Conservation (phyloP, 2,329 filamentous ascomycete genomes). For the Fusarium graminum region DNA sequence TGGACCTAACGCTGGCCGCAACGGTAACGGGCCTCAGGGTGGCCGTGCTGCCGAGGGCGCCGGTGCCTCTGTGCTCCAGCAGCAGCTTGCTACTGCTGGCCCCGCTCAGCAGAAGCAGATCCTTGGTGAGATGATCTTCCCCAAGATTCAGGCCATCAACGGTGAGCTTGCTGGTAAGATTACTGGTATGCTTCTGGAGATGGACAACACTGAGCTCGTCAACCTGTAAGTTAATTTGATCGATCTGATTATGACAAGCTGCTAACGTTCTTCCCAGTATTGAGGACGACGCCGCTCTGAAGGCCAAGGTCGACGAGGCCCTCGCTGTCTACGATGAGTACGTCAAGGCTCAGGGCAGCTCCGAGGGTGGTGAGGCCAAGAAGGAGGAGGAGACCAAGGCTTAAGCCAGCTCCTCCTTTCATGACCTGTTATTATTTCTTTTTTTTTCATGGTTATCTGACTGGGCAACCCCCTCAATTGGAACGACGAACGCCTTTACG, state of each 20-base stretch:
- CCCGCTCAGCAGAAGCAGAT: conserved; percentile 96
- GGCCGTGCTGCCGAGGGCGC: conserved; percentile 59
- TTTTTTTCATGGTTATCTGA: conserved; percentile 50
- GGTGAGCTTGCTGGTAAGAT: conserved; percentile 98
- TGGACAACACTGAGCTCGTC: conserved; percentile 96
- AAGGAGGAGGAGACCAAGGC: conserved; percentile 65
- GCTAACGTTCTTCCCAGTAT: conserved; percentile 68
- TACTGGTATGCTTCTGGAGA: conserved; percentile 99
- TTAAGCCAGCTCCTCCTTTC: conserved; percentile 47
- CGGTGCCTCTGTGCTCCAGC: conserved; percentile 61
- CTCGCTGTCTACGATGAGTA: conserved; percentile 99
- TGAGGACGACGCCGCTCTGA: conserved; percentile 88
- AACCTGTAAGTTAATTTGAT: conserved; percentile 80
- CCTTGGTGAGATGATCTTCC: conserved; percentile 96
- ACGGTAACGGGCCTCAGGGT: conserved; percentile 62
- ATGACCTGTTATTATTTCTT: conserved; percentile 45
- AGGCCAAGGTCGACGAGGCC: conserved; percentile 96
- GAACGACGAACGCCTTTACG: conserved; percentile 44
- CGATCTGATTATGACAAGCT: conserved; percentile 36
- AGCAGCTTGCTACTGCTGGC: conserved; percentile 68
- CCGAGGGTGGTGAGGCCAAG: conserved; percentile 58
- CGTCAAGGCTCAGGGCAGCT: conserved; percentile 81
- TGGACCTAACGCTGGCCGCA: conserved; percentile 57
- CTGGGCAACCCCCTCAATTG: conserved; percentile 47
- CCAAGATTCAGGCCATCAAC: conserved; percentile 96